A percentile compares a stretch with the other conserved stretches of the same genome.
phyloP scores from a whole-genome alignment of 2,329 filamentous ascomycete species.

The Xylariaceae sp. region DNA sequence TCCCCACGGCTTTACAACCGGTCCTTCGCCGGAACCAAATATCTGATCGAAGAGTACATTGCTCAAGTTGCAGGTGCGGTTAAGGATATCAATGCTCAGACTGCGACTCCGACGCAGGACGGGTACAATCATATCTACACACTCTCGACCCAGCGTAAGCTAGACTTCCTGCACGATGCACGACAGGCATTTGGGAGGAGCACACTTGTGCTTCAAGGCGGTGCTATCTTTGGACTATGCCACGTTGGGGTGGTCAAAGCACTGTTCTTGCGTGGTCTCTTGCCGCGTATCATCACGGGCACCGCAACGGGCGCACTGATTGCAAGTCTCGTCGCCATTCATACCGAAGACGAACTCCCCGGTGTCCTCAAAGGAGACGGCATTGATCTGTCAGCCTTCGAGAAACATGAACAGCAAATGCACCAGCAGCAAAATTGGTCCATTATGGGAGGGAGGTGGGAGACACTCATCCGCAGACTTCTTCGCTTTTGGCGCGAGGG shows the following conservation, averaged over 20 bases:
- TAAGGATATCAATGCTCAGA: constrained; percentile 62
- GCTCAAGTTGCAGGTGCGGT: constrained; percentile 78
- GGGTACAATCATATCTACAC: constrained; percentile 22
- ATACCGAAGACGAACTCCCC: constrained; percentile 80
- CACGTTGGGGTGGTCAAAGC: constrained; percentile 90
- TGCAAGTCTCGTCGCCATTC: constrained; percentile 80
- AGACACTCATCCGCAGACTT: constrained; percentile 63
- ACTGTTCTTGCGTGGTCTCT: constrained; percentile 70
- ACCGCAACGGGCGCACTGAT: constrained; percentile 88
- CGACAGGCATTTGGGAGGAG: constrained; percentile 84
- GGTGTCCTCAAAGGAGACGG: constrained; percentile 71
- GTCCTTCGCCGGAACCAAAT: constrained; percentile 83
- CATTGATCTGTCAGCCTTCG: constrained; percentile 80
- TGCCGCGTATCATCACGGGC: constrained; percentile 87
- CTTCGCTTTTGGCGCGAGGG: constrained; percentile 69
- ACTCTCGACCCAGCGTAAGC: constrained; percentile 70
- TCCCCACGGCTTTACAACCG: constrained; percentile 76
- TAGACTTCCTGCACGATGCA: constrained; percentile 83
- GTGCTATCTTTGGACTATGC: constrained; percentile 85
- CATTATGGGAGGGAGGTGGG: constrained; percentile 43
- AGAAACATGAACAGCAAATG: constrained; percentile 36
- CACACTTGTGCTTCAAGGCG: constrained; percentile 81
- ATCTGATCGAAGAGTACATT: constrained; percentile 87
- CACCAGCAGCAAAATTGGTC: constrained; percentile 28
- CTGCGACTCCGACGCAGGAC: constrained; percentile 18